Conservation (phyloP, 1,139 yeast species). For the Candida neerlandica region DNA sequence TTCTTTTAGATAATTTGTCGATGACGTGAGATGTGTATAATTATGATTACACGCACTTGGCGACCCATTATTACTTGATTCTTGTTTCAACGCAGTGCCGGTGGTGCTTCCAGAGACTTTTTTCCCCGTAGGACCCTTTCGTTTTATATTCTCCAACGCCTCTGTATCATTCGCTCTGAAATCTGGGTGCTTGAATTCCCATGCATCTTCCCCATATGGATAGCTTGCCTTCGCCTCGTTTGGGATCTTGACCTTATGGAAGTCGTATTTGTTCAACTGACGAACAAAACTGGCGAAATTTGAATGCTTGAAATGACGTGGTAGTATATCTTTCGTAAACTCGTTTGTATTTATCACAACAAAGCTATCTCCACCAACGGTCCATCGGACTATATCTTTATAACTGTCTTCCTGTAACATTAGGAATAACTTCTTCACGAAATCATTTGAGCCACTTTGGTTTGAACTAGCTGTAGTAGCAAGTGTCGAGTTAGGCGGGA, state of each 20-base stretch:
- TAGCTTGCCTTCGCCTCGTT: slow-evolving; percentile 52
- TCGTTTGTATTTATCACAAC: slow-evolving; percentile 88
- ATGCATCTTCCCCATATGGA: slow-evolving; percentile 77
- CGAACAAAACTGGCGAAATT: slow-evolving; percentile 94
- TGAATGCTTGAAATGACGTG: slow-evolving; percentile 89
- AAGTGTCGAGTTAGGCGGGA: slow-evolving; percentile 14
- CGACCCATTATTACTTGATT: slow-evolving; percentile 6
- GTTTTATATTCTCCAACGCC: slow-evolving; percentile 73
- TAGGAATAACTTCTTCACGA: slow-evolving; percentile 72
- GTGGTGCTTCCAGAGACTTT: slow-evolving; percentile 15
- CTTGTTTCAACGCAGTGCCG: slow-evolving; percentile 6
- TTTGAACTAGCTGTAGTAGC: slow-evolving; percentile 28
- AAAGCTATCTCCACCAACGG: slow-evolving; percentile 78
- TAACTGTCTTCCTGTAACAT: slow-evolving; percentile 85
- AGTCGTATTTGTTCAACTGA: slow-evolving; percentile 92
- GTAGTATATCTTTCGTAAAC: slow-evolving; percentile 82
- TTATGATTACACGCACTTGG: slow-evolving; percentile 13
- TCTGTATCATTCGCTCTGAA: slow-evolving; percentile 73
- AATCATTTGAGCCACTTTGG: slow-evolving; percentile 64
- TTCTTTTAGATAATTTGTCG: slow-evolving; percentile 35
- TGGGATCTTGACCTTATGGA: slow-evolving; percentile 83
- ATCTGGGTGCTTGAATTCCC: slow-evolving; percentile 95
- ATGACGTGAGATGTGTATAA: slow-evolving; percentile 13
- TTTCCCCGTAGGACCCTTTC: slow-evolving; percentile 74
- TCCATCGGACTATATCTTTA: slow-evolving; percentile 79